Evolutionary conservation across 2,329 filamentous ascomycete species (phyloP).

Genomic region (Fusarium subtropicale): DNA sequence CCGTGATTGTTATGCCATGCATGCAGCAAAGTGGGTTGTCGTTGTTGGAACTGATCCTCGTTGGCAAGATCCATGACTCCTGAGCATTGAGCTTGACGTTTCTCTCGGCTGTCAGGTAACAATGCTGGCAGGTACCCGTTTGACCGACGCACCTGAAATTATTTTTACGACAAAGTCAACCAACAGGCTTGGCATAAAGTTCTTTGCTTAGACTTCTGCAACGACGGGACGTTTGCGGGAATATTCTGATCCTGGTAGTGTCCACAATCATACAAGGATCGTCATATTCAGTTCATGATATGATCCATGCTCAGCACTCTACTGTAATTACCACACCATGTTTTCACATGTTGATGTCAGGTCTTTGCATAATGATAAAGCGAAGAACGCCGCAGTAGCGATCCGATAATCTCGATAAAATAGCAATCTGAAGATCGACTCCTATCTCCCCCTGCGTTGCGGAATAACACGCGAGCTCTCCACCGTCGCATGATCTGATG

Average conservation of each 20-base stretch:
- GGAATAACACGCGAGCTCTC: neutral
- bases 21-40: neutral
- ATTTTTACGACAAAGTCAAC: neutral
- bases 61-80: neutral
- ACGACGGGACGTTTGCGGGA: neutral
- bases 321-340: neutral
- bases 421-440: neutral
- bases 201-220: neutral
- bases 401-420: neutral
- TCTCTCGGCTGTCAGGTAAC: neutral
- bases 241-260: slow-evolving; percentile 11
- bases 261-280: slow-evolving; percentile 3
- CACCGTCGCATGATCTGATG: neutral
- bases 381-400: neutral
- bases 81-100: neutral
- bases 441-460: neutral
- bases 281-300: neutral
- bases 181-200: neutral
- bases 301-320: neutral
- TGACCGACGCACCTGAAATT: neutral
- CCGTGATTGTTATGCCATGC: slow-evolving; percentile 17
- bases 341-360: neutral
- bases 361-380: neutral
- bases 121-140: neutral
- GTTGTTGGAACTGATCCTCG: neutral